Percentiles rank a stretch among this genome's conserved stretches.
Evolutionary conservation across 805 yeast species (phyloP).

Genomic region (Monosporozyma solicola): DNA sequence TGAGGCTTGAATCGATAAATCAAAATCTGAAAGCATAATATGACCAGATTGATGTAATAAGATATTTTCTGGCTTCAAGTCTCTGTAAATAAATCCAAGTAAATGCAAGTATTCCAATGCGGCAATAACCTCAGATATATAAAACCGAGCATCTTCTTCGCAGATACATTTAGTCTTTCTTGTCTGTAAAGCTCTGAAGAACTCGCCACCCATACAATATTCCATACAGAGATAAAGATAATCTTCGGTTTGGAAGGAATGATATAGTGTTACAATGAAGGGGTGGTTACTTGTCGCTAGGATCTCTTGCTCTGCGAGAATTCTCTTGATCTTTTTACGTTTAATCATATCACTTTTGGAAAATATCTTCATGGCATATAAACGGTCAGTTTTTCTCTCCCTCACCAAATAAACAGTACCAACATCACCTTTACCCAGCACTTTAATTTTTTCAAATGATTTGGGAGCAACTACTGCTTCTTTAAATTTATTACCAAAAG

Average conservation of each 20-base stretch:
- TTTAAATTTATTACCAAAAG: constrained; percentile 58
- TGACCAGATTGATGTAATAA: constrained; percentile 94
- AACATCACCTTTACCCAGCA: constrained; percentile 96
- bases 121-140: constrained; percentile 95
- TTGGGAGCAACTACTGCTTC: constrained; percentile 78
- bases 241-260: constrained; percentile 92
- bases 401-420: constrained; percentile 91
- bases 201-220: constrained; percentile 98
- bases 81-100: constrained; percentile 96
- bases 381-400: constrained; percentile 62
- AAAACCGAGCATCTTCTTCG: constrained; percentile 85
- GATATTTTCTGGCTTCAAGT: constrained; percentile 93
- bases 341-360: constrained; percentile 90
- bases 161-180: constrained; percentile 74
- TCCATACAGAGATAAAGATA: constrained; percentile 93
- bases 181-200: constrained; percentile 91
- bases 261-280: constrained; percentile 90
- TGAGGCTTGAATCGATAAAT: constrained; percentile 81
- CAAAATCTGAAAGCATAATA: constrained; percentile 95
- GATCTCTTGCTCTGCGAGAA: constrained; percentile 93
- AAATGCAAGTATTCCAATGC: constrained; percentile 92
- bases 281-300: constrained; percentile 94
- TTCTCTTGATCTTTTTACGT: constrained; percentile 89
- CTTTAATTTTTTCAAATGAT: constrained; percentile 78
- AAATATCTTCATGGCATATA: constrained; percentile 89